Evolutionary conservation across 805 yeast species (phyloP).

Genomic region (Candida koratica): DNA sequence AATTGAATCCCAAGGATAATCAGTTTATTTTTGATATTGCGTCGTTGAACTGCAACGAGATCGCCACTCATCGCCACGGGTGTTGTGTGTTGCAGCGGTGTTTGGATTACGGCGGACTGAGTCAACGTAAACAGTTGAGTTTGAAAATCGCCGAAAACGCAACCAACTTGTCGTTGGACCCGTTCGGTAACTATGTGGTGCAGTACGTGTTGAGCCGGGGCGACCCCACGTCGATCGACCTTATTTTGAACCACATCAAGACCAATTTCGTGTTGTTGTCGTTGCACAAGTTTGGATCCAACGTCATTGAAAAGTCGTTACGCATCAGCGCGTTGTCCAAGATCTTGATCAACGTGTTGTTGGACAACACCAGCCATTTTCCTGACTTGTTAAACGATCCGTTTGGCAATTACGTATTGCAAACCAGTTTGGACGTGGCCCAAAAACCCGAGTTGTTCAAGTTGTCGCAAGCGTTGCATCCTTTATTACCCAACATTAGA

Average conservation of each 20-base stretch:
- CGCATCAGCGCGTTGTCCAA: slow-evolving; percentile 46
- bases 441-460: slow-evolving; percentile 47
- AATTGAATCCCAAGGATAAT: slow-evolving; percentile 60
- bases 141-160: slow-evolving; percentile 65
- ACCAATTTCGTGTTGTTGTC: slow-evolving; percentile 42
- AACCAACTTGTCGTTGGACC: slow-evolving; percentile 73
- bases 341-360: slow-evolving; percentile 41
- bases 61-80: slow-evolving; percentile 95
- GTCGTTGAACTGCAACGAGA: slow-evolving; percentile 62
- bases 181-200: slow-evolving; percentile 95
- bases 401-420: slow-evolving; percentile 57
- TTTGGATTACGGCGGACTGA: slow-evolving; percentile 76
- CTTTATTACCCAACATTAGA: slow-evolving; percentile 72
- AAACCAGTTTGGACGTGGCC: slow-evolving; percentile 57
- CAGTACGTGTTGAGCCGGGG: slow-evolving; percentile 75
- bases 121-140: slow-evolving; percentile 67
- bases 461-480: slow-evolving; percentile 59
- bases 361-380: slow-evolving; percentile 32
- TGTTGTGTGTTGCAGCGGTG: slow-evolving; percentile 96
- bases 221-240: slow-evolving; percentile 30
- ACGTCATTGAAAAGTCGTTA: slow-evolving; percentile 55
- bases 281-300: slow-evolving; percentile 60
- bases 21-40: slow-evolving; percentile 92
- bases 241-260: slow-evolving; percentile 34
- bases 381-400: slow-evolving; percentile 51